Base-by-base conservation (phyloP, 1,284 basidiomycete genomes). In the Phaffia rhodozyma region DNA sequence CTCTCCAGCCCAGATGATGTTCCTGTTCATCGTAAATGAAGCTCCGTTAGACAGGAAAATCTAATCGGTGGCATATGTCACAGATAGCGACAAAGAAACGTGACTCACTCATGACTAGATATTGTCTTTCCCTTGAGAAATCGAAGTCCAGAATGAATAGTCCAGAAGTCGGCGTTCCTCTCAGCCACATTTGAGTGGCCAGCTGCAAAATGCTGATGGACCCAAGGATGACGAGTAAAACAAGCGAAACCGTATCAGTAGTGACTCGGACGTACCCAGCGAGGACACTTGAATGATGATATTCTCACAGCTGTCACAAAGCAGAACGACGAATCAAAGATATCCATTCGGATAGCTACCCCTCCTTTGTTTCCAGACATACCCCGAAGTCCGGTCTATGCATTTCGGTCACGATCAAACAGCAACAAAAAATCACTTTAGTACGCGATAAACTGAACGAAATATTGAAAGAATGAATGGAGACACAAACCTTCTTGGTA, bases 301-400 rank as follows among this genome's bases (percentile, higher is more conserved):
- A 43, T 43, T 16, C 61, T 49, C 32, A 63, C 62, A 0, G 90
- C 89, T 0, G 94, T 97, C 70, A 99, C 78, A 76, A 98, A 92
- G 76, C 96, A 98, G 70, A 98, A 86, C 56, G 83, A 87, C 6
- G 92, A 89, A 72, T 96, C 91, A 70, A 87, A 82, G 69, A 90
- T 87, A 52, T 97, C 87, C 66, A 99, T 79, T 25, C 96, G 85
- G 68, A 99, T 89, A 2, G 87, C 92, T 7, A 96, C 89, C 13
- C 91, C 93, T 27, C 90, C 90, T 77, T 94, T 99, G 77, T 98
- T 99, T 27, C 96, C 96, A 5, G 90, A 91, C 83, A 98, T 91
- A 20, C 96, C 96, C 63, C 91, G 84, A 49, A 98, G 79, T 25
- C 96, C 96, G 4, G 96, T 98, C 89, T 92, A 71, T 57, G 11